Conservation (phyloP, 2,329 filamentous ascomycete species). For the Fusarium phyllophilum region DNA sequence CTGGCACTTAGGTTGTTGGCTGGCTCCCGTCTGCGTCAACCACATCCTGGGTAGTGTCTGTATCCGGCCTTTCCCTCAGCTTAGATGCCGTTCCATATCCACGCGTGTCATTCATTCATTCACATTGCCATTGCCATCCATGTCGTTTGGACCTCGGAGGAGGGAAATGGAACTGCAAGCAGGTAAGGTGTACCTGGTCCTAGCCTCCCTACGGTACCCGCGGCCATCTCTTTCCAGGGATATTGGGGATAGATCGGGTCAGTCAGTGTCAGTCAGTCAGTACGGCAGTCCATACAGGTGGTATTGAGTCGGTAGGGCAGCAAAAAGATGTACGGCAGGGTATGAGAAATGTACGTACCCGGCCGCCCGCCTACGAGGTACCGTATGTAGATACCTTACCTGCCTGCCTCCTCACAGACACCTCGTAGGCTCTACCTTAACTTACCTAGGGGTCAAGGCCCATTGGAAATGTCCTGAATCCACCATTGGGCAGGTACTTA, state of each 20-base stretch:
- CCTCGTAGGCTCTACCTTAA: neutral
- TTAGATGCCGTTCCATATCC: neutral
- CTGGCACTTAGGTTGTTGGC: neutral
- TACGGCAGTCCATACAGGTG: neutral
- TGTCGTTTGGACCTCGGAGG: neutral
- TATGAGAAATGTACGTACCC: neutral
- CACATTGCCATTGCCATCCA: neutral
- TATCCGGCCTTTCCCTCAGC: slow-evolving; percentile 14
- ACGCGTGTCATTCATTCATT: neutral
- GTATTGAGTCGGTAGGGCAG: neutral
- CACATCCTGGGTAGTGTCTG: slow-evolving; percentile 7
- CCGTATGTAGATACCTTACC: neutral
- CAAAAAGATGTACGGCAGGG: neutral
- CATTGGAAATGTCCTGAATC: neutral
- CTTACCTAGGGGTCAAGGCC: neutral
- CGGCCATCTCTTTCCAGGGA: neutral
- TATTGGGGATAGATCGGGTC: neutral
- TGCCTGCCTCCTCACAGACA: neutral
- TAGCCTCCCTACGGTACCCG: neutral
- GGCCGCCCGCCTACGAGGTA: neutral
- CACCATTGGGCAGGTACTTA: neutral
- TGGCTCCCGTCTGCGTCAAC: slow-evolving; percentile 17
- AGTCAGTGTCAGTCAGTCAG: neutral
- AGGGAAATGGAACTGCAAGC: neutral
- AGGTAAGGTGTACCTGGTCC: neutral